These are phyloP conservation scores for Alopecurus myosuroides DNA, from an alignment of 176 grass and related monocot species.

Conservation along the genomic window DNA sequence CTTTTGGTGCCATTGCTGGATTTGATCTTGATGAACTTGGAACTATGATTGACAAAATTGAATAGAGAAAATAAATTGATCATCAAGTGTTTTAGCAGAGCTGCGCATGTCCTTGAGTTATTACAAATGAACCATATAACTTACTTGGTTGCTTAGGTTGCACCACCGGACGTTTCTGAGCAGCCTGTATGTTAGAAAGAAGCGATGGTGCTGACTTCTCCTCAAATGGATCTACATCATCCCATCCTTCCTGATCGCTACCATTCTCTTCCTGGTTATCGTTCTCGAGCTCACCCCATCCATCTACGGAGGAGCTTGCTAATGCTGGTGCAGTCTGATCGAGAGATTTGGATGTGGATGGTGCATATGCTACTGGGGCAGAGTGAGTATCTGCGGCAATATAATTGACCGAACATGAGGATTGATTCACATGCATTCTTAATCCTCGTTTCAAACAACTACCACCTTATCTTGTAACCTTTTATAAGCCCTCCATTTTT, in stretches of 20 bases:
- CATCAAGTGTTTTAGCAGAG: not conserved
- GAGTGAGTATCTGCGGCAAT: slow-evolving; percentile 24
- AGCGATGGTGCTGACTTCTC: slow-evolving; percentile 50
- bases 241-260: slow-evolving; percentile 91
- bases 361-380: slow-evolving; percentile 27
- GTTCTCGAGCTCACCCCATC: slow-evolving; percentile 84
- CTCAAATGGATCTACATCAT: slow-evolving; percentile 85
- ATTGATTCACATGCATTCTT: slow-evolving; percentile 23
- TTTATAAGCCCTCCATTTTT: not conserved
- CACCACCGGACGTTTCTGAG: slow-evolving; percentile 83
- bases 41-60: slow-evolving; percentile 37
- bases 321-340: slow-evolving; percentile 74
- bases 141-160: slow-evolving; percentile 66
- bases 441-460: slow-evolving; percentile 5
- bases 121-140: slow-evolving; percentile 12
- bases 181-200: slow-evolving; percentile 80
- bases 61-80: not conserved
- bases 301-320: slow-evolving; percentile 68
- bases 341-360: slow-evolving; percentile 43
- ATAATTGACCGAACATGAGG: slow-evolving; percentile 21
- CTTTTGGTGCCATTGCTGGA: slow-evolving; percentile 41
- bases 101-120: not conserved
- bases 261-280: slow-evolving; percentile 48
- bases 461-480: not conserved
- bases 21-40: slow-evolving; percentile 43